phyloP scores from a whole-genome alignment of 2,329 filamentous ascomycete genomes.

The Fusarium robinianum region DNA sequence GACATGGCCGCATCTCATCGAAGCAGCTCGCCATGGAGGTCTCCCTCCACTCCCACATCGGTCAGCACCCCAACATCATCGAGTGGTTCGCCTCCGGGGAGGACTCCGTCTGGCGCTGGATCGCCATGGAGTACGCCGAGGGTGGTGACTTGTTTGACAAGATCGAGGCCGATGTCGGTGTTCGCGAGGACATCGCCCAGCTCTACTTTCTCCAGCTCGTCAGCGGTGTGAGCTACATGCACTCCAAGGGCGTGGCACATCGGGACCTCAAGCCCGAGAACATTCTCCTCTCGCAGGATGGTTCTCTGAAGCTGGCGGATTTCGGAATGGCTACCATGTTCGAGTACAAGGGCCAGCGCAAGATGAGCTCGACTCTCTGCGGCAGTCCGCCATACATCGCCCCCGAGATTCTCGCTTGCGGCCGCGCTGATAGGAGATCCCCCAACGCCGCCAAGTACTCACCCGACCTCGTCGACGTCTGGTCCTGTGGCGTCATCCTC shows the following conservation, averaged over 20 bases:
- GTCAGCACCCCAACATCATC: slow-evolving; percentile 90
- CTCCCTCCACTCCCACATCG: slow-evolving; percentile 84
- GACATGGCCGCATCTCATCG: slow-evolving; percentile 82
- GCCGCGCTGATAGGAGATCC: slow-evolving; percentile 51
- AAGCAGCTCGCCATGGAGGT: slow-evolving; percentile 94
- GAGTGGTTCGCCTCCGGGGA: slow-evolving; percentile 88
- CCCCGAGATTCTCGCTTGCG: slow-evolving; percentile 77
- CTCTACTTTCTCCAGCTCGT: slow-evolving; percentile 94
- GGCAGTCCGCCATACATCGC: slow-evolving; percentile 97
- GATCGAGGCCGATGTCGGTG: slow-evolving; percentile 95
- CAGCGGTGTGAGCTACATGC: slow-evolving; percentile 90
- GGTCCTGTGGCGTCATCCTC: slow-evolving; percentile 97
- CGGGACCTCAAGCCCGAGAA: slow-evolving; percentile 94
- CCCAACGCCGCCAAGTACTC: slow-evolving; percentile 64
- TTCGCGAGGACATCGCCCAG: slow-evolving; percentile 93
- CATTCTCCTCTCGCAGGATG: slow-evolving; percentile 81
- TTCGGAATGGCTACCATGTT: slow-evolving; percentile 96
- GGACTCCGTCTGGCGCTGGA: slow-evolving; percentile 89
- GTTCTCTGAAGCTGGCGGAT: slow-evolving; percentile 91
- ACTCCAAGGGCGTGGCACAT: slow-evolving; percentile 93
- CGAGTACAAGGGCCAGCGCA: slow-evolving; percentile 81
- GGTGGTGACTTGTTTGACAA: slow-evolving; percentile 98
- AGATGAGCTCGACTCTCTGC: slow-evolving; percentile 86
- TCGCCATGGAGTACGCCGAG: slow-evolving; percentile 95
- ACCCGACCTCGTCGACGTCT: slow-evolving; percentile 86